Percentiles rank a stretch among this genome's conserved stretches.
Conservation (phyloP, 2,329 filamentous ascomycete genomes). For the Penicillium aurantiogriseum region DNA sequence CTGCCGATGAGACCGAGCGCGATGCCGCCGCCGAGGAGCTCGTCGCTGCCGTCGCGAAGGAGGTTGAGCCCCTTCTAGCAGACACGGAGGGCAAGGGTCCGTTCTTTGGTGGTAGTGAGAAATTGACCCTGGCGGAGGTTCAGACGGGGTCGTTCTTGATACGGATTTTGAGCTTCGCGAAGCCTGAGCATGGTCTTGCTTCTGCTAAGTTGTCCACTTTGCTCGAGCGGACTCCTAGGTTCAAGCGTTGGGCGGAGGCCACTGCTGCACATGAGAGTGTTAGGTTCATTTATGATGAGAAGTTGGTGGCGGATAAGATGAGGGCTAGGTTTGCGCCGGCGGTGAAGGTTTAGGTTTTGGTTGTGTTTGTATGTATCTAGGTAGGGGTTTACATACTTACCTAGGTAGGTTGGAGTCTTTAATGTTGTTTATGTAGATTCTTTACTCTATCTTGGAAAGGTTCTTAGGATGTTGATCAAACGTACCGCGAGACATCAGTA, state of each 20-base stretch:
- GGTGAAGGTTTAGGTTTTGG: constrained; percentile 15
- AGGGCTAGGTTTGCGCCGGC: constrained; percentile 44
- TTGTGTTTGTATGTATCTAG: neutral
- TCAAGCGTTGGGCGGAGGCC: constrained; percentile 64
- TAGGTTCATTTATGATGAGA: constrained; percentile 60
- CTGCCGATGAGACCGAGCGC: constrained; percentile 51
- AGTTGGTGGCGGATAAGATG: constrained; percentile 43
- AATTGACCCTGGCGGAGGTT: constrained; percentile 70
- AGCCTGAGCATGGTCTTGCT: constrained; percentile 52
- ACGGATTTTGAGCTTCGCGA: constrained; percentile 55
- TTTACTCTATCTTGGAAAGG: too few species aligned
- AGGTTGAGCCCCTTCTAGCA: constrained; percentile 68
- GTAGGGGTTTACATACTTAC: too few species aligned
- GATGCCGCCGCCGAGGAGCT: constrained; percentile 51
- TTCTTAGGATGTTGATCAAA: too few species aligned
- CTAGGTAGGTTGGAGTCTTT: too few species aligned
- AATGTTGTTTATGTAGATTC: too few species aligned
- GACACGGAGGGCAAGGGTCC: constrained; percentile 49
- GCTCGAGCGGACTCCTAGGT: constrained; percentile 61
- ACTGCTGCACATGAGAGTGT: constrained; percentile 65
- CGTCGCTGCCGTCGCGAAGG: constrained; percentile 61
- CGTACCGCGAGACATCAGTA: too few species aligned
- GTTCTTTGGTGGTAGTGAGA: constrained; percentile 64
- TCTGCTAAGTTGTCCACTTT: constrained; percentile 49
- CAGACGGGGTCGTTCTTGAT: constrained; percentile 66